Conservation (phyloP, 176 grass and related monocot species). For the Phyllostachys edulis region DNA sequence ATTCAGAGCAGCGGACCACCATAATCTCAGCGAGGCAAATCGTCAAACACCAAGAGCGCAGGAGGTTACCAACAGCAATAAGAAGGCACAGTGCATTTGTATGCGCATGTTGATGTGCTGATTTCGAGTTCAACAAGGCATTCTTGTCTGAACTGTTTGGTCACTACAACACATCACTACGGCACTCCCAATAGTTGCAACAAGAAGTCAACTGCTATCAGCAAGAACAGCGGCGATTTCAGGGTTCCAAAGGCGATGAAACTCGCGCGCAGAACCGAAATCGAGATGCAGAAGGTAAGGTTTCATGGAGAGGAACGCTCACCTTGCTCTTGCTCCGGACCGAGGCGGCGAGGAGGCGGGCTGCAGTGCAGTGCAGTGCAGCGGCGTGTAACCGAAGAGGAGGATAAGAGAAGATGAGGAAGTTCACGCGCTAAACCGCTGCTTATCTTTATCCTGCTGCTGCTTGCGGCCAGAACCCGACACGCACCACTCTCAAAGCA, state of each 20-base stretch:
- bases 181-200: not conserved
- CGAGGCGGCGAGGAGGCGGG: not conserved
- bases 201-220: not conserved
- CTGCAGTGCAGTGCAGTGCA: not conserved
- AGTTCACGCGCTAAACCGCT: not conserved
- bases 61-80: not conserved
- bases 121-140: not conserved
- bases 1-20: not conserved
- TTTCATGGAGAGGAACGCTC: not conserved
- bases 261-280: not conserved
- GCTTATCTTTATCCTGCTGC: not conserved
- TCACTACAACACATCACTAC: not conserved
- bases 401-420: conserved; percentile 40
- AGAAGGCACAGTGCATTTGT: not conserved
- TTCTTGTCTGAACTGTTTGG: not conserved
- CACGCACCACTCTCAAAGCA: too few species aligned
- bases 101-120: not conserved
- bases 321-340: conserved; percentile 24
- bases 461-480: not conserved
- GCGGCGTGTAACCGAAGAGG: not conserved
- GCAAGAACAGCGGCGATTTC: not conserved
- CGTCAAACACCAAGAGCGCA: conserved; percentile 28
- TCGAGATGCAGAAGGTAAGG: not conserved
- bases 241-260: not conserved
- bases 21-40: not conserved